Evolutionary conservation across 306 rosid species (phyloP).

Genomic region (Trifolium fragiferum): DNA sequence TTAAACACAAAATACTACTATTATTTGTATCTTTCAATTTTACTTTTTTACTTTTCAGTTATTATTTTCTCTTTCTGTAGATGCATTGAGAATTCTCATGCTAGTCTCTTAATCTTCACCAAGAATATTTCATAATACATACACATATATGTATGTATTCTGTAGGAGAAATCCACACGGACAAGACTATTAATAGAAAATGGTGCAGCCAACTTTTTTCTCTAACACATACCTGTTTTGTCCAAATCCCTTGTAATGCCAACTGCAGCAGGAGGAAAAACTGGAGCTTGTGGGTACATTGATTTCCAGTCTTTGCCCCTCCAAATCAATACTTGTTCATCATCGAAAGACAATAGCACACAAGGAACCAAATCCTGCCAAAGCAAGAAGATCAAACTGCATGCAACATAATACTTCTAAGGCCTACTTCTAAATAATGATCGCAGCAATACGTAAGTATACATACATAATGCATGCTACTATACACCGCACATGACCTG

Average conservation of each 20-base stretch:
- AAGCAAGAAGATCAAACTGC: slow-evolving; percentile 38
- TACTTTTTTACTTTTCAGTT: not conserved
- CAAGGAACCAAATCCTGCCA: slow-evolving; percentile 96
- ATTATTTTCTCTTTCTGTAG: not conserved
- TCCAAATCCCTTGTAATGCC: slow-evolving; percentile 43
- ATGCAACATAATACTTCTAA: slow-evolving; percentile 29
- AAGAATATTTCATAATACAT: not conserved
- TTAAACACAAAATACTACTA: not conserved
- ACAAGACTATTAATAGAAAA: slow-evolving; percentile 21
- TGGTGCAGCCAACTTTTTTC: slow-evolving; percentile 14
- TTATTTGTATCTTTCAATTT: not conserved
- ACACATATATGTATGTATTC: not conserved
- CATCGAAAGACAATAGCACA: slow-evolving; percentile 85
- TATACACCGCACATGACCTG: slow-evolving; percentile 7
- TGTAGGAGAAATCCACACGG: not conserved
- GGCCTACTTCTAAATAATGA: slow-evolving; percentile 36
- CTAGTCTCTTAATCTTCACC: slow-evolving; percentile 22
- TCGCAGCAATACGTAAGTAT: slow-evolving; percentile 21
- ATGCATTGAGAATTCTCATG: slow-evolving; percentile 2
- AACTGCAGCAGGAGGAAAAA: slow-evolving; percentile 43
- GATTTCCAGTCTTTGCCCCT: slow-evolving; percentile 83
- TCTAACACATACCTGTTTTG: slow-evolving; percentile 53
- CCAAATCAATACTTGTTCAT: slow-evolving; percentile 87
- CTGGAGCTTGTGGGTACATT: slow-evolving; percentile 51
- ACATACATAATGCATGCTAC: slow-evolving; percentile 6